These are phyloP conservation scores for Sicyos baderoa DNA, from an alignment of 306 rosid genomes.

Conservation along the genomic window DNA sequence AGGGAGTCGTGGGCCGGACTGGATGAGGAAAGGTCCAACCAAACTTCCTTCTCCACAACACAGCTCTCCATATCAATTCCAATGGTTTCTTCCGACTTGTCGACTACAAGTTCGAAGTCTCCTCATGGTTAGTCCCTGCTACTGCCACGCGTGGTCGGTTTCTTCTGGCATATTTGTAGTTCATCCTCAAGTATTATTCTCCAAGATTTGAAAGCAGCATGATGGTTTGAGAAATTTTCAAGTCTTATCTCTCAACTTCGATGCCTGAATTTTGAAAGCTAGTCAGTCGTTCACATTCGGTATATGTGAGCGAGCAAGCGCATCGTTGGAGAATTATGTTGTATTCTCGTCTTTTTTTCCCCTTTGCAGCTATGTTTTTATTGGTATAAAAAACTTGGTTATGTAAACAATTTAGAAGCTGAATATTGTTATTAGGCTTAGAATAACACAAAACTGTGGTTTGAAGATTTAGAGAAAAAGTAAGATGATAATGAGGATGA, in stretches of 20 bases:
- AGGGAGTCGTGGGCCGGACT: conserved; percentile 42
- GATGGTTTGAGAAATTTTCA: conserved; percentile 20
- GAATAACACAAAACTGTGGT: conserved; percentile 14
- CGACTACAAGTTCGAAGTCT: conserved; percentile 30
- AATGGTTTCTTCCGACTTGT: conserved; percentile 33
- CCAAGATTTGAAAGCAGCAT: conserved; percentile 27
- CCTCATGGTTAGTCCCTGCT: conserved; percentile 31
- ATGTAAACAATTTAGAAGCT: conserved; percentile 12
- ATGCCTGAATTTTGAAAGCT: conserved; percentile 17
- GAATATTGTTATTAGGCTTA: conserved; percentile 16
- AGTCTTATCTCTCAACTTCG: conserved; percentile 13
- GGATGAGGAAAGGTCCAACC: conserved; percentile 38
- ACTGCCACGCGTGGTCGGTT: background rate
- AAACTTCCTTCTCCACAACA: conserved; percentile 39
- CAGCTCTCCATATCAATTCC: conserved; percentile 48
- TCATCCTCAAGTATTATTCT: conserved; percentile 13
- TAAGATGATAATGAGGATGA: background rate
- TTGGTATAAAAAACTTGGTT: background rate
- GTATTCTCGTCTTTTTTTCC: conserved; percentile 9
- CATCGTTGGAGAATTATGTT: conserved; percentile 10
- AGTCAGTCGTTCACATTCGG: background rate
- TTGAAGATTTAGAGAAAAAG: background rate
- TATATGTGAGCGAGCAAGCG: background rate
- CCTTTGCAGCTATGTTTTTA: background rate
- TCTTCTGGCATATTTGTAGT: conserved; percentile 9